These are phyloP conservation scores for Zhuliangozyma blackwelliae DNA, from an alignment of 1,139 yeast genomes.

Conservation along the genomic window DNA sequence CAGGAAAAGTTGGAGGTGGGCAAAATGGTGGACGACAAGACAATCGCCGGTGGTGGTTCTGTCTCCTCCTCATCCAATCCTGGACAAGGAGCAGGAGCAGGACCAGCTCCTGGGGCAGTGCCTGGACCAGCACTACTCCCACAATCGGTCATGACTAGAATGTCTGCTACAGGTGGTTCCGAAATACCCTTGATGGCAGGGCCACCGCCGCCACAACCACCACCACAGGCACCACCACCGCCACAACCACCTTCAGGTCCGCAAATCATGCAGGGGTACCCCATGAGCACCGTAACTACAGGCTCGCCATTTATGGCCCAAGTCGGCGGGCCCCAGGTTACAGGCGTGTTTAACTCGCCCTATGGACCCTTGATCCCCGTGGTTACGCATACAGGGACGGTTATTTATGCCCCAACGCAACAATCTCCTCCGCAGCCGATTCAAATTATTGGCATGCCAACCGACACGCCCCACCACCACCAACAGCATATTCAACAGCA, in stretches of 20 bases:
- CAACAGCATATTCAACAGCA: too few relatives aligned
- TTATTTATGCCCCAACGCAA: slow-evolving; percentile 13
- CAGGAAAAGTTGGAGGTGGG: slow-evolving; percentile 24
- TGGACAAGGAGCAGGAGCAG: too few relatives aligned
- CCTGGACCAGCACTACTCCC: too few relatives aligned
- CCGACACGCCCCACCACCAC: slow-evolving; percentile 1
- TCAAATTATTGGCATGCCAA: neutral
- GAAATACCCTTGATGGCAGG: too few relatives aligned
- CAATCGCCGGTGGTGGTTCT: slow-evolving; percentile 4
- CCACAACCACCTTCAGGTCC: too few relatives aligned
- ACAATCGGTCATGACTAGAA: too few relatives aligned
- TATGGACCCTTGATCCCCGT: slow-evolving; percentile 35
- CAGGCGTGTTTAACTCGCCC: slow-evolving; percentile 23
- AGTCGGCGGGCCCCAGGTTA: slow-evolving; percentile 6
- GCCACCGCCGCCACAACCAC: too few relatives aligned
- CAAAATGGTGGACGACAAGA: slow-evolving; percentile 5
- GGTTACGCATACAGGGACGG: slow-evolving; percentile 22
- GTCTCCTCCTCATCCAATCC: too few relatives aligned
- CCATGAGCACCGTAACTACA: neutral
- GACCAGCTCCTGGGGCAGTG: too few relatives aligned
- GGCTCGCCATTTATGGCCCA: slow-evolving; percentile 8
- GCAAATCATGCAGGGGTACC: neutral
- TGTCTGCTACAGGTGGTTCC: too few relatives aligned
- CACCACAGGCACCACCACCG: neutral
- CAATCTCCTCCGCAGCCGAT: slow-evolving; percentile 5